Base-by-base conservation (phyloP, 225 moss, liverwort and hornwort species). In the Polytrichum formosum region DNA sequence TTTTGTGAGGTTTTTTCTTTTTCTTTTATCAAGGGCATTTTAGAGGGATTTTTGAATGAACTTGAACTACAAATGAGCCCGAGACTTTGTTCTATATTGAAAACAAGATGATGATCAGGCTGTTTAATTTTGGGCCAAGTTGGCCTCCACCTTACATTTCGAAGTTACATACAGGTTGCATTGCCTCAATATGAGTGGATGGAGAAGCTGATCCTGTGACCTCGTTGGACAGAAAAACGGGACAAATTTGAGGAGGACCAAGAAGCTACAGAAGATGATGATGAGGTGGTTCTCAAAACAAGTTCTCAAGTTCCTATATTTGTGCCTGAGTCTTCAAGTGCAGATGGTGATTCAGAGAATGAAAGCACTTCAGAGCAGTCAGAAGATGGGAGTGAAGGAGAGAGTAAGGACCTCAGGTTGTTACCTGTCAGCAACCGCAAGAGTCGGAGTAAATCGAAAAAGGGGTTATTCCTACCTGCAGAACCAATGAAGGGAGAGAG, bases 201-300 rank as follows among this genome's bases (percentile, higher is more conserved):
- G 65, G 66, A 65, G 55, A 73, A 54, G 35, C 73, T 73, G 56
- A 73, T 73, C 58, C 54, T 73, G 65, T 73, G 46, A 66, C 30
- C 20, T 66, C 29, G 64, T 66, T 71, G 70, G 64, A 80, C 88
- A 88, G 89, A 85, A 74, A 83, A 73, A 79, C 20, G 56, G 66
- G 81, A 69, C 37, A 73, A 37, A 73, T 59, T 74, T 61, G 85
- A 79, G 70, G 79, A 83, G 55, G 79, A 74, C 63, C 68, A 64
- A 67, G 85, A 79, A 56, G 77, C 58, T 69, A 23, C 84, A 68
- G 89, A 90, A 82, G 81, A 86, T 69, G 89, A 90, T 71, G 89
- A 90, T 70, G 89, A 90, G 63, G 77, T 77, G 37, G 77, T 80
- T 26, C 78, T 90, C 21, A 86, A 84, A 71, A 75, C 78, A 56